Conservation (phyloP, 176 grass and related monocot species). For the Carex littledalei region DNA sequence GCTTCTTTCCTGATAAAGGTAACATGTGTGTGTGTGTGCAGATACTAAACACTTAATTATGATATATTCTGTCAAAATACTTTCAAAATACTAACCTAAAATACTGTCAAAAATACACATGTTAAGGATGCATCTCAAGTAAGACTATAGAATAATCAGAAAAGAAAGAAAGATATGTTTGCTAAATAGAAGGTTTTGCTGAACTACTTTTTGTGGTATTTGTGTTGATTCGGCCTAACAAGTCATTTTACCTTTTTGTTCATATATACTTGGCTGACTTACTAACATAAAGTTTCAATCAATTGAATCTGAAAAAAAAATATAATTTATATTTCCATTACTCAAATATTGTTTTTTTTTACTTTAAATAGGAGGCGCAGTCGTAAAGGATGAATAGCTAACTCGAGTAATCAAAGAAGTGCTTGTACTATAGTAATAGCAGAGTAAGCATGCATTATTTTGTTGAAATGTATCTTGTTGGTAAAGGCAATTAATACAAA, state of each 20-base stretch:
- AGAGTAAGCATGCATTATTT: neutral
- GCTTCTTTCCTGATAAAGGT: constrained; percentile 26
- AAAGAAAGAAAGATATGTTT: neutral
- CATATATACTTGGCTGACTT: neutral
- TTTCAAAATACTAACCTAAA: neutral
- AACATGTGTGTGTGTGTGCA: neutral
- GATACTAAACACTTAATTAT: neutral
- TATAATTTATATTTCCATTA: neutral
- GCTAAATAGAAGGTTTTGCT: neutral
- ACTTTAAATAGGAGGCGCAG: neutral
- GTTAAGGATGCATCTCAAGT: neutral
- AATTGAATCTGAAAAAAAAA: neutral
- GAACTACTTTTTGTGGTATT: neutral
- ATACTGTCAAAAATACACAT: neutral
- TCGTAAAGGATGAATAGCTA: neutral
- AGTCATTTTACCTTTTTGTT: neutral
- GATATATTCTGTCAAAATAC: too few relatives aligned
- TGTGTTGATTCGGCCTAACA: neutral
- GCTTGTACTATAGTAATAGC: neutral
- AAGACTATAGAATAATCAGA: neutral
- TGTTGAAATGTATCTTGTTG: neutral
- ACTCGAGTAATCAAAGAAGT: neutral
- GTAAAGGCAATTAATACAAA: neutral
- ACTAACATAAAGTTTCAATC: neutral
- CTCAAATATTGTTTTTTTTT: neutral